Evolutionary conservation across 345 rosid species (phyloP), one percentile per base, ranked within the genome.

Genomic region (Anacardium occidentale): DNA sequence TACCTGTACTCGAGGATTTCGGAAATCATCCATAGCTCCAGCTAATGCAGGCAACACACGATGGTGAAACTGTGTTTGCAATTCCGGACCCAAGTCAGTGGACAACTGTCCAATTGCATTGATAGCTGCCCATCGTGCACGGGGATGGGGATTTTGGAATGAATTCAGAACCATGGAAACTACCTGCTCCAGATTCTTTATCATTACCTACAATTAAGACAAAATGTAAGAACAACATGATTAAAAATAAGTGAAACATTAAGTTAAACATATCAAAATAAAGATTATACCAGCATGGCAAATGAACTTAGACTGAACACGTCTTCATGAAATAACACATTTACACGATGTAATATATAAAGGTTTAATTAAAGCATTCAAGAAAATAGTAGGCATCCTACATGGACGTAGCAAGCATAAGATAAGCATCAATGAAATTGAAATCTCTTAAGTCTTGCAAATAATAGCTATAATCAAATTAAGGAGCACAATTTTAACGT

Each of bases 41-140:
- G 83, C 93, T 47, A 89, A 58, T 60, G 91, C 86, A 24, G 89
- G 93, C 80, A 89, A 75, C 66, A 89, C 88, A 34, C 81, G 79
- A 10, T 82, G 88, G 67, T 89, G 86, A 77, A 79, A 87, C 69
- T 87, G 87, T 44, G 74, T 76, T 83, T 89, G 93, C 82, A 89
- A 80, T n/a, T 83, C 89, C 34, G 93, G 91, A 66, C 93, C 93
- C 77, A 89, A 81, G 75, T 89, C 93, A 1, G 91, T 87, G 40
- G 91, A 89, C 80, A 89, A 74, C 74, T 89, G 93, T 24, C 93
- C 93, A 57, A 89, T 81, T 22, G 93, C 91, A 82, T 89, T 89
- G 24, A 89, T 87, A 69, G 93, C 93, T 62, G 93, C 93, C 93
- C 93, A 89, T 52, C 87, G 85, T 32, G 84, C 93, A 25, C 93